Conservation (phyloP, 1,284 basidiomycete genomes). For the Rhizoctonia solani region DNA sequence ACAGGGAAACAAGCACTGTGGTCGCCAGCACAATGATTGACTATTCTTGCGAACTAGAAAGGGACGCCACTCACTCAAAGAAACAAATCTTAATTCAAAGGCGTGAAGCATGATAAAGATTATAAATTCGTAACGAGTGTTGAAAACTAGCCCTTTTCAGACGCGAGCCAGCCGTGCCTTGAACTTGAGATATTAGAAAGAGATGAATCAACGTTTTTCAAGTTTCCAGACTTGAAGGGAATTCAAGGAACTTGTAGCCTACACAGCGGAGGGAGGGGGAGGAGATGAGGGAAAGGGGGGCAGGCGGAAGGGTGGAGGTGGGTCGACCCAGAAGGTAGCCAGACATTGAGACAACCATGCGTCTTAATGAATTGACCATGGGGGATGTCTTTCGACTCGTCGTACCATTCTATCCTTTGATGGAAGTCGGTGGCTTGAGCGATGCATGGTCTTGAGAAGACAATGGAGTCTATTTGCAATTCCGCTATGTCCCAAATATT, state of each 20-base stretch:
- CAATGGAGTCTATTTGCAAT: conserved; percentile 29
- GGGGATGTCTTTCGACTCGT: too few relatives aligned
- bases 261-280: background rate
- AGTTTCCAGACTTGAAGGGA: too few relatives aligned
- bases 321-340: background rate
- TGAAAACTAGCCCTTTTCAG: background rate
- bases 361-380: background rate
- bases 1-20: conserved; percentile 7
- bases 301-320: background rate
- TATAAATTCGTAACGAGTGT: conserved; percentile 10
- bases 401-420: conserved; percentile 10
- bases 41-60: background rate
- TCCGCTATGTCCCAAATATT: background rate
- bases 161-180: conserved; percentile 18
- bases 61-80: conserved; percentile 1
- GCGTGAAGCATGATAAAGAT: background rate
- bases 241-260: background rate
- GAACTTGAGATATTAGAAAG: background rate
- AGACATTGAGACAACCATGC: background rate
- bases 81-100: conserved; percentile 19
- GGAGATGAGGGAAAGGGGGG: background rate
- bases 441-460: background rate
- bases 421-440: background rate
- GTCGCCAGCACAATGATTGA: background rate
- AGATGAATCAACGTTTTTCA: too few relatives aligned